Base-by-base conservation (phyloP, 192 early-diverging fungal genomes). In the Entomortierella lignicola region DNA sequence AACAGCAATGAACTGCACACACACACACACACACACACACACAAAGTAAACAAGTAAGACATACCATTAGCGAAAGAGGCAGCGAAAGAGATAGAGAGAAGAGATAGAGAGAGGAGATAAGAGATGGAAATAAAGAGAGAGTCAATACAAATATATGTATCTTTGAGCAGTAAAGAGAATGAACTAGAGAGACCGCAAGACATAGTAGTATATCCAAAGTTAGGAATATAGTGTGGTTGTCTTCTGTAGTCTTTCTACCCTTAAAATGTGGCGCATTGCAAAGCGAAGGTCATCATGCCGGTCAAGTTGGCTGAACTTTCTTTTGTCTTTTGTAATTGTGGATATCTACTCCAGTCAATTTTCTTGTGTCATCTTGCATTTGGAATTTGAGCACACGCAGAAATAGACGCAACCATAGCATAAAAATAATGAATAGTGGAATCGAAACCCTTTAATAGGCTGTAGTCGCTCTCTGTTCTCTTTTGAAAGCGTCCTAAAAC, bases 121-220 rank as follows among this genome's bases (percentile, higher is more conserved):
- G 55, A 58, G 60, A 62, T 50, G n/a, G 47, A 10, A 50, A 12
- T 8, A 41, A 51, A 44, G 47, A 53, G 51, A 39, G 32, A 47
- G 63, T 59, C 31, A 57, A 23, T 37, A 1, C 41, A 10, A 41
- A 48, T 48, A 32, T 50, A 68, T 32, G 26, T 18, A 17, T 30
- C 1, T 25, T 1, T 41, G 29, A 31, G 17, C 60, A 61, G 41
- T 42, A 60, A 42, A 25, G 57, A 43, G n/a, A 60, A 21, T 42
- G 43, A 60, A 15, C 44, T 4, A 17, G 34, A 43, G 23, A 43
- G 43, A 29, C n/a, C 44, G 37, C 3, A 15, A 60, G 59, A 27
- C 42, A 47, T 60, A 26, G 21, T 32, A 48, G 37, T 47, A 69
- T 29, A 60, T n/a, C 18, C 23, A 25, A 44, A n/a, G 23, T 44